Evolutionary conservation across 352 stramenopile genomes (phyloP).

Genomic region (Globisporangium uncinulatum): DNA sequence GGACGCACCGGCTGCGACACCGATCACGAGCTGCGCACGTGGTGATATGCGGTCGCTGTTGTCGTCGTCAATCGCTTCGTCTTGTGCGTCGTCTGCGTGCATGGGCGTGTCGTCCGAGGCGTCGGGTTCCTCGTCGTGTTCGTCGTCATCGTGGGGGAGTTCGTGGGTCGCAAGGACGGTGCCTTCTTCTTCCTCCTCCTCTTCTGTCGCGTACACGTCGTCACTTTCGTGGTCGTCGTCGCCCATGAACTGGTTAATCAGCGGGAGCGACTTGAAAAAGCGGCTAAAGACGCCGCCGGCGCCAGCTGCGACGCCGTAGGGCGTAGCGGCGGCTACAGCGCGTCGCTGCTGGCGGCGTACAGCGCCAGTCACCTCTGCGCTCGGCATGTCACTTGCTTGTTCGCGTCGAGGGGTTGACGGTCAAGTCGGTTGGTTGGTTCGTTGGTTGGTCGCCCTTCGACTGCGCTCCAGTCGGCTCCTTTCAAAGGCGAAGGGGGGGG

Average conservation of each 20-base stretch:
- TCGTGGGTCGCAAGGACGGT: background rate
- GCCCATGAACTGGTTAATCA: constrained; percentile 46
- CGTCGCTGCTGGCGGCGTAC: constrained; percentile 22
- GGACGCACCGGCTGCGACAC: background rate
- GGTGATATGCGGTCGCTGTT: background rate
- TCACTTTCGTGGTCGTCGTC: constrained; percentile 31
- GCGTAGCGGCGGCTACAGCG: constrained; percentile 29
- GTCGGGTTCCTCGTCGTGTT: constrained; percentile 16
- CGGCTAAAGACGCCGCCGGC: constrained; percentile 36
- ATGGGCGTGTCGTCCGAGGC: background rate
- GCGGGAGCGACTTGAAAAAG: constrained; percentile 57
- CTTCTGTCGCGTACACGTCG: constrained; percentile 13
- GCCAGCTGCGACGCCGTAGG: constrained; percentile 24
- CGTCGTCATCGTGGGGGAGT: constrained; percentile 14
- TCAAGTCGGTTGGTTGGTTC: no score
- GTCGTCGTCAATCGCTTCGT: background rate
- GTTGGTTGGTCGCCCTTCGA: background rate
- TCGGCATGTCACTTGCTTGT: constrained; percentile 6
- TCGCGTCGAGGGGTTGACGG: background rate
- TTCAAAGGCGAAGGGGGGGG: no score
- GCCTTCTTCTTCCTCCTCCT: constrained; percentile 21
- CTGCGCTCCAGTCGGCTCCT: no score
- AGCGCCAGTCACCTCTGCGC: constrained; percentile 6
- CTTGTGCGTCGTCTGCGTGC: background rate
- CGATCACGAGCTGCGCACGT: background rate